Base-by-base conservation (phyloP, 2,329 filamentous ascomycete genomes). In the Onygenales sp. region DNA sequence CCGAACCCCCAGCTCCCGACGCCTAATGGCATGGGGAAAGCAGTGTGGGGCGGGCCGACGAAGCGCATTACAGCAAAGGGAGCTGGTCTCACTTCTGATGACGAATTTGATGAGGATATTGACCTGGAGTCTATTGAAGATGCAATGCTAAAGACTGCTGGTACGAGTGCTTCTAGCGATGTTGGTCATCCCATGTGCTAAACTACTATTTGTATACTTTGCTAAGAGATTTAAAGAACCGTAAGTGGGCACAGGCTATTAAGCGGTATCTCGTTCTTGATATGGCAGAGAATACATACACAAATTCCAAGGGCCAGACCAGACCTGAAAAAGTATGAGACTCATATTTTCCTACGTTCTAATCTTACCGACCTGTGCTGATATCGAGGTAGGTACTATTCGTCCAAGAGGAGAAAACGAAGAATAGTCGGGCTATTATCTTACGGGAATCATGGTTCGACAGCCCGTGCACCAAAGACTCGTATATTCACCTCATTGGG, bases 381-480 rank as follows among this genome's bases (percentile, higher is more conserved):
- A 54, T 34, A 40, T 49, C 33, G 51, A 45, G 49, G 44, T 57
- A 94, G 87, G 79, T 94, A 44, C 74, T 98, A 3, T 71, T 87
- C n/a, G 86, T 95, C 31, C 83, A 91, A 69, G 83, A 87, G 50
- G 90, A 96, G 60, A 83, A 79, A 54, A 83, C 80, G 0, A 84
- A 85, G 56, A 69, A 74, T 6, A 77, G 79, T 57, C 86, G 80
- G 61, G 82, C 81, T 1, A 83, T 97, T 33, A 81, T 84, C 51
- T 79, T 98, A 36, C 83, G 92, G 55, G 88, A 88, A 54, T 87
- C 88, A 48, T 98, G 93, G 93, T 80, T 82, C 57, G 86, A 92
- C 47, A 95, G 88, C 6, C 81, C 86, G 33, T 88, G 86, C 40
- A 84, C 81, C 37, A 75, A 80, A 43, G 85, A 86, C 34, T 83